Evolutionary conservation across 2,329 filamentous ascomycete genomes (phyloP).

Genomic region (Xylaria digitata): DNA sequence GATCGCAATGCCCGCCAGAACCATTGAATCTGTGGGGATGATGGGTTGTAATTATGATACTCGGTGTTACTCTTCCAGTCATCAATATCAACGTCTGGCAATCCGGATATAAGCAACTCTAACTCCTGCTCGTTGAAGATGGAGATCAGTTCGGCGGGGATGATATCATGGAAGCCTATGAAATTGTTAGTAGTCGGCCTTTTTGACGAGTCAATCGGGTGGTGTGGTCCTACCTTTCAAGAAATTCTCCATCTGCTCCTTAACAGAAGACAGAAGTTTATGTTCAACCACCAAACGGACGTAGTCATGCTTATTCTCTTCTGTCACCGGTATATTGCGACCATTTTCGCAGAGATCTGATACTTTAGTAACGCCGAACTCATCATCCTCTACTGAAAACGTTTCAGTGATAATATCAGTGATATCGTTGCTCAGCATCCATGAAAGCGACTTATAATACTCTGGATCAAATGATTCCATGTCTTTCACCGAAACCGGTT

Average conservation of each 20-base stretch:
- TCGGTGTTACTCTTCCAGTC: slow-evolving; percentile 99
- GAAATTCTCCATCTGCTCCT: slow-evolving; percentile 94
- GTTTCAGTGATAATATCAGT: slow-evolving; percentile 97
- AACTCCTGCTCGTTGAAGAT: slow-evolving; percentile 99
- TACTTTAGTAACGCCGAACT: slow-evolving; percentile 88
- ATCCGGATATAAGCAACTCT: slow-evolving; percentile 93
- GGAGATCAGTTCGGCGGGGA: slow-evolving; percentile 90
- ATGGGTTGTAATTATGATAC: slow-evolving; percentile 96
- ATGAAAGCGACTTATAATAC: slow-evolving; percentile 98
- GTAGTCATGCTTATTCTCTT: slow-evolving; percentile 99
- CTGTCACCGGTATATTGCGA: slow-evolving; percentile 90
- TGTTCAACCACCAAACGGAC: slow-evolving; percentile 95
- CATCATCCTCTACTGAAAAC: slow-evolving; percentile 93
- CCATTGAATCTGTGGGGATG: slow-evolving; percentile 98
- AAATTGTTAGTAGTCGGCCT: slow-evolving; percentile 48
- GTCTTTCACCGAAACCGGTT: slow-evolving; percentile 95
- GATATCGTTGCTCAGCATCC: slow-evolving; percentile 99
- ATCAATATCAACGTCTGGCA: slow-evolving; percentile 97
- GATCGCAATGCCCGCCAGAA: slow-evolving; percentile 98
- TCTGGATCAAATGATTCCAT: slow-evolving; percentile 99
- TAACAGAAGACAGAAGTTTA: slow-evolving; percentile 89
- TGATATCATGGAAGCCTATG: slow-evolving; percentile 94
- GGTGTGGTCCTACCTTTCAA: slow-evolving; percentile 72
- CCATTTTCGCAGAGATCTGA: slow-evolving; percentile 90
- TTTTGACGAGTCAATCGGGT: neutral